Evolutionary conservation across 176 grass and related monocot species (phyloP), one percentile per base, ranked within the genome.

Genomic region (Tillandsia leiboldiana): DNA sequence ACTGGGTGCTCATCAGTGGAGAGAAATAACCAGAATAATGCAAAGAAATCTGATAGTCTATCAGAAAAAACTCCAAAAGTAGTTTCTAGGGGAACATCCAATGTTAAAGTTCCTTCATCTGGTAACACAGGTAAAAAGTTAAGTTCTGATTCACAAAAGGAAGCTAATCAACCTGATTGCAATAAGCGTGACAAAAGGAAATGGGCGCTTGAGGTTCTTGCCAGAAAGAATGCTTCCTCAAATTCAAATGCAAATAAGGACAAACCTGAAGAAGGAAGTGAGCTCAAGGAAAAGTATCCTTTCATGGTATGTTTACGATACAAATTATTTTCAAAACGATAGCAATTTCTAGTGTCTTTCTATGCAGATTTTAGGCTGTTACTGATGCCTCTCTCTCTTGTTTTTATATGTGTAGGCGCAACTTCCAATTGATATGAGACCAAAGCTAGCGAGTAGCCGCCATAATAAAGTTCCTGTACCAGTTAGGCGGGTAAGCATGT

Each of bases 181-280:
- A 67, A 74, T 56, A 90, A 92, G 68, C 66, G 51, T 70, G 93
- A 89, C 70, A 97, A 92, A 87, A 92, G 64, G 78, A 87, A 92
- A 82, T 97, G 93, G 93, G 93, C 93, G 49, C 84, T 90, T 75
- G 93, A 97, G 74, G 67, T 97, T 70, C 72, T 97, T 64, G 93
- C 93, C 77, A 89, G 93, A 79, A 97, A 97, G 81, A 92, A 85
- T 85, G 73, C 84, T 52, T 87, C 58, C 51, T 72, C 57, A 15
- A 69, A 69, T 62, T 83, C 82, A 71, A 48, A 71, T 74, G 70
- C 68, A 73, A 86, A 51, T 68, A 84, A 90, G 73, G 93, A 97
- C 47, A 74, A 72, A 72, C 52, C 50, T 67, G 81, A 89, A 83
- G 81, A 82, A 54, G 67, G 73, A 72, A 72, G 73, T 72, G 51